Evolutionary conservation across 2,329 filamentous ascomycete genomes (phyloP), one percentile per base, ranked within the genome.

Genomic region (Ophiostoma ulmi): DNA sequence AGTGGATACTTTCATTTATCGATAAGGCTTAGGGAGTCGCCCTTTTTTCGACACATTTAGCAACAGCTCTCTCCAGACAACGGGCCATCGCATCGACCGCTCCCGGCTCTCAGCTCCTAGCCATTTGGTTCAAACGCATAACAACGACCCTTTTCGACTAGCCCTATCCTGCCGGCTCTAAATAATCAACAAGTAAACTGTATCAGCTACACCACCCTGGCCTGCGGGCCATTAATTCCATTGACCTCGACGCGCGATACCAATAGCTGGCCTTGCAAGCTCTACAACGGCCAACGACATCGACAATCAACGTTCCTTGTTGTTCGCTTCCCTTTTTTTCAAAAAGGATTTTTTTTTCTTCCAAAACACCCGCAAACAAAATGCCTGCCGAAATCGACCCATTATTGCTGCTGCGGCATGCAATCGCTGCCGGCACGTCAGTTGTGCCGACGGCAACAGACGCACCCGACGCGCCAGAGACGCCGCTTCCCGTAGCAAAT

Each of bases 351-450:
- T n/a, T n/a, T n/a, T n/a, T n/a, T n/a, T n/a, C n/a, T n/a, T n/a
- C n/a, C 48, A 48, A n/a, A 63, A 20, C 22, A 39, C 1, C 5
- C 41, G 6, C 8, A 10, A 36, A 13, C 64, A 70, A 55, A 44
- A 70, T 71, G 70, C 26, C 48, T 5, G 31, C 69, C 36, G 68
- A 72, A 1, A 52, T 72, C 41, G 93, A 98, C 78, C 88, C 94
- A 68, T 89, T 98, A 74, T 85, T 93, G 74, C 89, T 95, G 74
- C 86, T 98, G 75, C 92, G 94, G 77, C 89, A 91, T 78, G 90
- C 91, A 74, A 95, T 98, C 80, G 88, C 90, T 70, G 86, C 88
- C 71, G 85, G 85, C 75, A 87, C 85, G 76, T 81, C 88, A 68
- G 90, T 94, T 71, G 85, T 92, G 70, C 91, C 94, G 63, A 92